These are phyloP conservation scores for Aureobasidium sp. DNA, from an alignment of 2,329 filamentous ascomycete genomes.

Conservation along the genomic window DNA sequence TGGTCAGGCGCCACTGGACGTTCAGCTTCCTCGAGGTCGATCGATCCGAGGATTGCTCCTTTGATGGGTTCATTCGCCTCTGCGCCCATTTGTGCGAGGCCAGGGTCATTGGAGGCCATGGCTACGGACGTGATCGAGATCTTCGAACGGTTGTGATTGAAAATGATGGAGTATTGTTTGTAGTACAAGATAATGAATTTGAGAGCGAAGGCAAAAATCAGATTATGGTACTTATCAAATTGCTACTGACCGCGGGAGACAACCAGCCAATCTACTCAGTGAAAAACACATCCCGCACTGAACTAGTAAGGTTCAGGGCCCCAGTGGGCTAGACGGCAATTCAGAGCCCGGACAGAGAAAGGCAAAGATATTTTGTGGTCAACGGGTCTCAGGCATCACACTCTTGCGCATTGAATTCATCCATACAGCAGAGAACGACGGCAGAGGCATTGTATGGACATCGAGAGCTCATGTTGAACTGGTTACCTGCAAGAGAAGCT, in stretches of 20 bases:
- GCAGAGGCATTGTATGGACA: neutral
- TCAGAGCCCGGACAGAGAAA: neutral
- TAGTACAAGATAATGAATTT: no score
- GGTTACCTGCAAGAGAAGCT: neutral
- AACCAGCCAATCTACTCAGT: neutral
- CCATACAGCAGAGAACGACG: neutral
- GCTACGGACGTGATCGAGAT: neutral
- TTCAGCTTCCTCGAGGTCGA: conserved; percentile 27
- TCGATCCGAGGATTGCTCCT: conserved; percentile 18
- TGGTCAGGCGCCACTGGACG: conserved; percentile 44
- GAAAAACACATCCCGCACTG: neutral
- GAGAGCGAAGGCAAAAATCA: neutral
- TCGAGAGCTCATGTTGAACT: neutral
- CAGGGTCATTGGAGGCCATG: conserved; percentile 27
- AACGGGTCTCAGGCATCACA: neutral
- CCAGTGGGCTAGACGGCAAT: neutral
- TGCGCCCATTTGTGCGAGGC: conserved; percentile 21
- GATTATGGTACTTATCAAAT: neutral
- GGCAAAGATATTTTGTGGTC: neutral
- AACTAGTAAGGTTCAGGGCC: neutral
- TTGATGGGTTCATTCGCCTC: conserved; percentile 24
- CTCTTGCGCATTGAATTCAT: neutral
- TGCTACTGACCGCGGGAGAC: neutral
- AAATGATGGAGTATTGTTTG: no score
- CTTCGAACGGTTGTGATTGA: neutral